A percentile compares a stretch with the other conserved stretches of the same genome.
Conservation (phyloP, 805 yeast species). For the Candida chauliodis region DNA sequence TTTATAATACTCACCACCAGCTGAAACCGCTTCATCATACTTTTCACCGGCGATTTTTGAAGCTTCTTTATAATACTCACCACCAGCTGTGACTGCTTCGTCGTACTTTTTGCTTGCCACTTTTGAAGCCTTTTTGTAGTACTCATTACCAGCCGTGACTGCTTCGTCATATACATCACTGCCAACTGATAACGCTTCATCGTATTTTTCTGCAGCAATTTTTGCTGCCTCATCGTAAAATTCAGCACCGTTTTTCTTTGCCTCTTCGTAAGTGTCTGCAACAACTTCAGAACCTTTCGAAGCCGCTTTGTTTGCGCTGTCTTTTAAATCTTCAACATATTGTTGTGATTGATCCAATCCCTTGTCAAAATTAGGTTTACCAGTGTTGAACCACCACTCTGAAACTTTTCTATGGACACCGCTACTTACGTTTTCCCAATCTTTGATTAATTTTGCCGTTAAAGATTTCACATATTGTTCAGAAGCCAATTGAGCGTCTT, state of each 20-base stretch:
- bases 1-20: neutral
- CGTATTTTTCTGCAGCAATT: neutral
- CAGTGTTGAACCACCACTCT: slow-evolving; percentile 7
- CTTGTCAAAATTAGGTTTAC: neutral
- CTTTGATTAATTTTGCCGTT: slow-evolving; percentile 9
- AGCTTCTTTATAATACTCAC: slow-evolving; percentile 8
- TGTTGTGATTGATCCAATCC: slow-evolving; percentile 1
- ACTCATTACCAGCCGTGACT: neutral
- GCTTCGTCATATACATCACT: slow-evolving; percentile 6
- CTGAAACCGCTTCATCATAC: slow-evolving; percentile 5
- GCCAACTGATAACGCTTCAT: slow-evolving; percentile 5
- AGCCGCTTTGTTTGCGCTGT: slow-evolving; percentile 3
- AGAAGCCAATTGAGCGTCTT: slow-evolving; percentile 14
- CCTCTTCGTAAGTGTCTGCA: slow-evolving; percentile 6
- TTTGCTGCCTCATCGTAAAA: slow-evolving; percentile 8
- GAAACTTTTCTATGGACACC: slow-evolving; percentile 5
- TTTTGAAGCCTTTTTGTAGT: slow-evolving; percentile 8
- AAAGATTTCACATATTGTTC: slow-evolving; percentile 11
- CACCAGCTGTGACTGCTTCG: slow-evolving; percentile 3
- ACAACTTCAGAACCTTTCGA: slow-evolving; percentile 1
- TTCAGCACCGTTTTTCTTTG: slow-evolving; percentile 2
- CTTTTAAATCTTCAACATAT: neutral
- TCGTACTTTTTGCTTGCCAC: slow-evolving; percentile 4
- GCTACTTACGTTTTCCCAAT: slow-evolving; percentile 6
- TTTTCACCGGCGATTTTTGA: slow-evolving; percentile 1